Evolutionary conservation across 495 filamentous ascomycete species (phyloP).

Genomic region (Zalerion maritima): DNA sequence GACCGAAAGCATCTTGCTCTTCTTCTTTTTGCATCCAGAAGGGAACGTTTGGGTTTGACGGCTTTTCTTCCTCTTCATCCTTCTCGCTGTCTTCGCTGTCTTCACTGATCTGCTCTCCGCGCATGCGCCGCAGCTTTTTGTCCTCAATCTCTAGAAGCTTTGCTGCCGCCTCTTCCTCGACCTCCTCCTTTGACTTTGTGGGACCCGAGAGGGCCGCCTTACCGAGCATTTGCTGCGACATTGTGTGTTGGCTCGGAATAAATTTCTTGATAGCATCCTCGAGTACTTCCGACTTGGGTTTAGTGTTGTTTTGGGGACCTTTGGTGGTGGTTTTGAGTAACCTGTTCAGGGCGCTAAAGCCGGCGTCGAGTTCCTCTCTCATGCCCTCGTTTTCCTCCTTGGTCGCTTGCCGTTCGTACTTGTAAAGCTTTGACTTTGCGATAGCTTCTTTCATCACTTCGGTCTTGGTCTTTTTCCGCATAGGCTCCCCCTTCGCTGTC

Average conservation of each 20-base stretch:
- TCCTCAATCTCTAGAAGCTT: slow-evolving; percentile 68
- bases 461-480: slow-evolving; percentile 78
- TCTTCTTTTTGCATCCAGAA: no score
- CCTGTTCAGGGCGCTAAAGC: no score
- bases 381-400: slow-evolving; percentile 93
- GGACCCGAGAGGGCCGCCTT: no score
- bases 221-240: no score
- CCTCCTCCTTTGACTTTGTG: slow-evolving; percentile 86
- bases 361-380: slow-evolving; percentile 51
- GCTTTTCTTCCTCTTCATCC: slow-evolving; percentile 32
- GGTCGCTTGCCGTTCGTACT: slow-evolving; percentile 76
- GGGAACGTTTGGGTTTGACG: no score
- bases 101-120: slow-evolving; percentile 41
- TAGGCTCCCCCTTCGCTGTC: slow-evolving; percentile 40
- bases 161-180: slow-evolving; percentile 54
- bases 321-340: no score
- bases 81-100: slow-evolving; percentile 27
- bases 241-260: no score
- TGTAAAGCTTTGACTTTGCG: slow-evolving; percentile 89
- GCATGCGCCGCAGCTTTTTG: slow-evolving; percentile 58
- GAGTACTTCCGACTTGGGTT: no score
- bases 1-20: slow-evolving; percentile 37
- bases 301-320: no score
- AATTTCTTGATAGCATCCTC: no score
- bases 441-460: slow-evolving; percentile 98